Conservation (phyloP, 192 early-diverging fungal genomes). For the Mortierella alpina region DNA sequence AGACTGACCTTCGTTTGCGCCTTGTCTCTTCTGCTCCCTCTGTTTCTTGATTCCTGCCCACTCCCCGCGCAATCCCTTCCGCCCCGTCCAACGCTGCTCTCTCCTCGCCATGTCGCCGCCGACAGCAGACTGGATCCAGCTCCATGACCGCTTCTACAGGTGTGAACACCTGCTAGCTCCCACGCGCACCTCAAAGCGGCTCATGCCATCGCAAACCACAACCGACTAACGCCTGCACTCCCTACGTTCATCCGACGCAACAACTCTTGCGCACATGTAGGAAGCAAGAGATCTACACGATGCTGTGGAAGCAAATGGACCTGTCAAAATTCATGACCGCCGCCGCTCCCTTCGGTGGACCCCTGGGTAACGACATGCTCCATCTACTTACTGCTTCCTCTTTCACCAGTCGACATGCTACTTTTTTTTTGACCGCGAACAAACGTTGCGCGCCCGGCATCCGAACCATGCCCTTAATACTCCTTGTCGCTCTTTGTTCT, state of each 20-base stretch:
- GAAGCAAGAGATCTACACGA: constrained; percentile 85
- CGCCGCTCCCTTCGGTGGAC: constrained; percentile 91
- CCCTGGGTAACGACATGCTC: constrained; percentile 72
- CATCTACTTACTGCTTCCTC: no score
- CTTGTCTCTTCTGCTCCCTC: no score
- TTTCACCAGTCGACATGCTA: no score
- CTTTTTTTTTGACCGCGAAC: neutral
- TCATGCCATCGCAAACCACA: no score
- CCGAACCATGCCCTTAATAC: neutral
- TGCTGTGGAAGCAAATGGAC: constrained; percentile 92
- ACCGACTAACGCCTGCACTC: no score
- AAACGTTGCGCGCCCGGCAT: neutral
- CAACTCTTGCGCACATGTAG: constrained; percentile 30
- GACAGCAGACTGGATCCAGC: constrained; percentile 67
- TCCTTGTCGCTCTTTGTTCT: neutral
- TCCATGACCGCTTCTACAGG: constrained; percentile 73
- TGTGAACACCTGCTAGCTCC: constrained; percentile 18
- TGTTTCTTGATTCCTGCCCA: no score
- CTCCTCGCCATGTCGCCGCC: constrained; percentile 61
- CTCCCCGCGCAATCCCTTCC: no score
- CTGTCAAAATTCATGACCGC: constrained; percentile 86
- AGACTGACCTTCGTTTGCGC: no score
- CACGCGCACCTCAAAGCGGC: no score
- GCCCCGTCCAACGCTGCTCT: no score
- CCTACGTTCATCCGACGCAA: no score